These are phyloP conservation scores for Camellia sinensis DNA, from an alignment of 148 eudicot genomes.

Conservation along the genomic window DNA sequence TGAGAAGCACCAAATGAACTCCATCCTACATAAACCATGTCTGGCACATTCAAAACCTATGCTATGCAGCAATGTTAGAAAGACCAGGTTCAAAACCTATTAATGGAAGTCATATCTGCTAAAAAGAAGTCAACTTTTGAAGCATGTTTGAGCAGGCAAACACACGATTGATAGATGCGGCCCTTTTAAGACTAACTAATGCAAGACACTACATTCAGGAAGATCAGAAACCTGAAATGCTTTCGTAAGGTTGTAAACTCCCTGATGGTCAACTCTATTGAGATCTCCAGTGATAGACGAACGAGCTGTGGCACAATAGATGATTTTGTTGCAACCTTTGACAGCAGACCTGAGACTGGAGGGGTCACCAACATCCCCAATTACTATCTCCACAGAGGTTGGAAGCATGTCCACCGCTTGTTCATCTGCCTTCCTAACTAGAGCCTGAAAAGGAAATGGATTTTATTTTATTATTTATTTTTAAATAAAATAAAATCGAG, in stretches of 20 bases:
- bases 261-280: constrained; percentile 78
- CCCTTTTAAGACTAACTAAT: not conserved
- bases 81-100: not conserved
- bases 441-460: constrained; percentile 45
- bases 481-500: not conserved
- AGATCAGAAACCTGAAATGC: constrained; percentile 70
- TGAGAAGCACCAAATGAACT: not conserved
- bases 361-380: constrained; percentile 95
- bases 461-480: too few species aligned
- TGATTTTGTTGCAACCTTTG: constrained; percentile 82
- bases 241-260: constrained; percentile 82
- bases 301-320: constrained; percentile 94
- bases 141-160: not conserved
- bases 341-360: constrained; percentile 55
- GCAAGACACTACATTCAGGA: not conserved
- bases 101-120: not conserved
- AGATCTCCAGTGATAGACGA: constrained; percentile 95
- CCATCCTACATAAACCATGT: constrained; percentile 2
- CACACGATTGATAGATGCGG: not conserved
- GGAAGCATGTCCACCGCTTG: constrained; percentile 82
- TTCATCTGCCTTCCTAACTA: constrained; percentile 70
- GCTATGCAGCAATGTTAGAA: not conserved
- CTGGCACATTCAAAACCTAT: not conserved
- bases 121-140: not conserved
- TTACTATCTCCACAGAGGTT: constrained; percentile 80